Percentiles rank a stretch among this genome's conserved stretches.
These are phyloP conservation scores for Nitzschia sp. DNA, from an alignment of 108 stramenopile genomes.

Conservation along the genomic window DNA sequence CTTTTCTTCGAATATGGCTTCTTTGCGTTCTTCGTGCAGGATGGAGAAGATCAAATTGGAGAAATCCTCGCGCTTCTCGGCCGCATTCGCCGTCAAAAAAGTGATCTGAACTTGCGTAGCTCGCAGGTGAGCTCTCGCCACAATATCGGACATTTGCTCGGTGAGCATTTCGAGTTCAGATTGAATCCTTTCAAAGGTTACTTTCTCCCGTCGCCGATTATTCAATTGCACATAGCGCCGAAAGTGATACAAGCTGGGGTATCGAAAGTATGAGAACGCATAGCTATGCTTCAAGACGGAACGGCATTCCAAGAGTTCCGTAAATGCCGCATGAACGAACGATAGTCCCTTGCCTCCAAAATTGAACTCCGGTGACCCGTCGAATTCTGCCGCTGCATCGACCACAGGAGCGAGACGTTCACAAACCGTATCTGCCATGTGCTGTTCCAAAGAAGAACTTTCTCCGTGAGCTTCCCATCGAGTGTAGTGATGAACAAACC, in stretches of 20 bases:
- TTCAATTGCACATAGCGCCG: constrained; percentile 16
- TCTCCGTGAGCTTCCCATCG: constrained; percentile 56
- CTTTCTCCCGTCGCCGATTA: constrained; percentile 39
- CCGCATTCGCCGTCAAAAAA: constrained; percentile 46
- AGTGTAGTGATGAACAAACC: constrained; percentile 62
- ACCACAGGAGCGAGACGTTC: constrained; percentile 50
- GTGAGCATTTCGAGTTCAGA: constrained; percentile 63
- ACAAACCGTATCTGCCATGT: constrained; percentile 52
- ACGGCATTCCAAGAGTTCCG: constrained; percentile 61
- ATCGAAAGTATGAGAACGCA: constrained; percentile 53
- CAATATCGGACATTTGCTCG: constrained; percentile 66
- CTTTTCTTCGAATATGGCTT: constrained; percentile 1
- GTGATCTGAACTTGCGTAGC: constrained; percentile 57
- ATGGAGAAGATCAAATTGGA: constrained; percentile 48
- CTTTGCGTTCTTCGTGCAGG: constrained; percentile 37
- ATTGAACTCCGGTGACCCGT: constrained; percentile 41
- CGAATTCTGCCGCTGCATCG: constrained; percentile 47
- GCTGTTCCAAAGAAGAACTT: constrained; percentile 47
- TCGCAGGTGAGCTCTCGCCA: constrained; percentile 59
- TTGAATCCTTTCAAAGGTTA: constrained; percentile 54
- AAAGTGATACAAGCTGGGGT: constrained; percentile 26
- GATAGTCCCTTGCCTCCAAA: constrained; percentile 53
- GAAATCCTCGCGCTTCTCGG: constrained; percentile 51
- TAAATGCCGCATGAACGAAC: constrained; percentile 60
- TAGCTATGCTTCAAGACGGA: constrained; percentile 53